Evolutionary conservation across 345 rosid genomes (phyloP), one percentile per base, ranked within the genome.

Genomic region (Euphorbia pulcherrima): DNA sequence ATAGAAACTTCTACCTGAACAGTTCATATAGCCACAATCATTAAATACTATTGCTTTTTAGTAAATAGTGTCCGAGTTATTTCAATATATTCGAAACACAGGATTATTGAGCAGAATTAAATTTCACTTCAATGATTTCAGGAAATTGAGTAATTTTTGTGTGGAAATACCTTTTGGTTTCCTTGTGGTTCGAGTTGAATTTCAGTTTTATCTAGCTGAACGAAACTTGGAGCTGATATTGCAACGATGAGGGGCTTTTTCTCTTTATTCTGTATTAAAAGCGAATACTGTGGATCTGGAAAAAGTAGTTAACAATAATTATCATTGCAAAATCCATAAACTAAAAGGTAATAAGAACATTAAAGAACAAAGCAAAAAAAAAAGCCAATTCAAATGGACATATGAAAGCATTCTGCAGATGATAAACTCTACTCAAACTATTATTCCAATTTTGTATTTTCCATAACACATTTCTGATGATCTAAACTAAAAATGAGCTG

Each of bases 261-360:
- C 60, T 81, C 97, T 77, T 79, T 86, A 78, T 87, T 91, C 71
- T 82, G 85, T 62, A 91, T 81, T 60, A 91, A 73, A 68, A 91
- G 92, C 9, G 88, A 89, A 40, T 87, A 81, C 62, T 76, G 79
- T 60, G 88, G 88, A 72, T 89, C 97, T 91, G 82, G 65, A 76
- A 72, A 64, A 3, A 62, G n/a, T 11, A 59, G 72, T 0, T 5
- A 40, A 60, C 40, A 46, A 56, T 71, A 56, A 1, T 67, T 65
- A 62, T 60, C 54, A 40, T 46, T 3, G 2, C 14, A 54, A 21
- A 54, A 68, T 3, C 37, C 24, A 53, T 14, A 47, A 46, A 24
- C 41, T 40, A 41, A 58, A 68, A 14, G n/a, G n/a, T 33, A 33
- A 7, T 33, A 33, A 33, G 35, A 69, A 28, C 48, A n/a, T 61